Evolutionary conservation across 805 yeast genomes (phyloP), one percentile per base, ranked within the genome.

Genomic region (Yarrowia bubula): DNA sequence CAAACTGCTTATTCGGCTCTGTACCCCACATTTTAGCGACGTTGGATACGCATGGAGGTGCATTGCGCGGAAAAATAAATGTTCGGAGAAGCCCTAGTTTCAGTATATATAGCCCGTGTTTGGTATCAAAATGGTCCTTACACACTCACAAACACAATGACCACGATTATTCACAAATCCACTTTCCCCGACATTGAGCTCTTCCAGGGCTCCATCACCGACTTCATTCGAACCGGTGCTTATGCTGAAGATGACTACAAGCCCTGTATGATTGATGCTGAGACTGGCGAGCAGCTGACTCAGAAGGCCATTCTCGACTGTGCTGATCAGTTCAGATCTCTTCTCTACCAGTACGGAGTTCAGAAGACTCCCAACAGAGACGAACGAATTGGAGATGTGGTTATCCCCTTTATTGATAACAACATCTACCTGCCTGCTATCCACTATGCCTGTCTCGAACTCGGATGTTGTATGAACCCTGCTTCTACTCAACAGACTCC

Each of bases 191-290:
- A 58, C 15, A 44, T 58, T 4, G 39, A 33, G 10, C 43, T 44
- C 7, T 58, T 58, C 43, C 51, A 44, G 39, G 64, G 64, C 22
- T 35, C 42, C 8, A 58, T 58, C 43, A 58, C 64, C 33, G 51
- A 58, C 51, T 58, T 58, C 35, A 44, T 58, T 17, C 50, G 51
- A 18, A 33, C 43, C 32, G 64, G 64, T 0, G 64, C 28, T 1
- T 44, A 58, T 13, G 50, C 50, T 7, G 42, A 43, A 8, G 42
- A 58, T 22, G 43, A 58, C 43, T 39, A 15, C 50, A 58, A 58
- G 35, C 51, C 64, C 9, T 44, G 64, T 11, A 35, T 43, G 51
- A 58, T 58, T 14, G 64, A 58, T 22, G 32, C 32, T 7, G 43
- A 58, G 42, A 18, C 51, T 11, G 64, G 64, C 9, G 51, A 58